Base-by-base conservation (phyloP, 495 filamentous ascomycete species). In the Xylaria intraflava region DNA sequence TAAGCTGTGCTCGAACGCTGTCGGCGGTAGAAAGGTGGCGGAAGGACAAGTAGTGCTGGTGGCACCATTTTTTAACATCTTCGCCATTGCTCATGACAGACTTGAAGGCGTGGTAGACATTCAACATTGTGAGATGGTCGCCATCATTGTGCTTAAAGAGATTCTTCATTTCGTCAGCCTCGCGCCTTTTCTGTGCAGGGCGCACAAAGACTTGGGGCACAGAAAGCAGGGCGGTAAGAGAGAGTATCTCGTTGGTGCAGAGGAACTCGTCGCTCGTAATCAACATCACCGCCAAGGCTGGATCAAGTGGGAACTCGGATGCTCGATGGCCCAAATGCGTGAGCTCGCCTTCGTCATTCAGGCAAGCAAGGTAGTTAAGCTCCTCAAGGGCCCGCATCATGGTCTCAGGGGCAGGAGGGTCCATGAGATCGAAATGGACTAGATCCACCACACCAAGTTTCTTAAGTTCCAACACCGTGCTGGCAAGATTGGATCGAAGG, bases 371-470 rank as follows among this genome's bases (percentile, higher is more conserved):
- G 67, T 95, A 99, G 68, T 99, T 97, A 16, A 99, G 83, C 70
- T 99, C 94, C 68, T 99, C 94, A 12, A 99, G 73, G 16, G 94
- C 94, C 61, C 94, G 86, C 93, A 99, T 99, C 65, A 99, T 81
- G 22, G 94, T 99, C 74, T 99, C 94, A 0, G 94, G 94, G 1
- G 94, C 93, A 4, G 94, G 94, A 3, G 94, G 94, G 58, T 99
- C 94, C 93, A 98, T 98, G 46, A 96, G 75, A 65, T 97, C 94
- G 65, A 98, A 98, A 67, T 99, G 94, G 3, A 99, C 94, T 46
- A 99, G 76, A 65, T 99, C 94, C 57, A 94, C 84, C 36, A 99
- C 82, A 29, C 94, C 94, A 30, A 96, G 83, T 70, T 99, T 99
- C 79, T 97, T 97, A 62, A 99, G 68, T 69, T 99, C 94, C 35